A percentile compares a stretch with the other conserved stretches of the same genome.
Evolutionary conservation across 306 rosid genomes (phyloP).

Genomic region (Lablab purpureus): DNA sequence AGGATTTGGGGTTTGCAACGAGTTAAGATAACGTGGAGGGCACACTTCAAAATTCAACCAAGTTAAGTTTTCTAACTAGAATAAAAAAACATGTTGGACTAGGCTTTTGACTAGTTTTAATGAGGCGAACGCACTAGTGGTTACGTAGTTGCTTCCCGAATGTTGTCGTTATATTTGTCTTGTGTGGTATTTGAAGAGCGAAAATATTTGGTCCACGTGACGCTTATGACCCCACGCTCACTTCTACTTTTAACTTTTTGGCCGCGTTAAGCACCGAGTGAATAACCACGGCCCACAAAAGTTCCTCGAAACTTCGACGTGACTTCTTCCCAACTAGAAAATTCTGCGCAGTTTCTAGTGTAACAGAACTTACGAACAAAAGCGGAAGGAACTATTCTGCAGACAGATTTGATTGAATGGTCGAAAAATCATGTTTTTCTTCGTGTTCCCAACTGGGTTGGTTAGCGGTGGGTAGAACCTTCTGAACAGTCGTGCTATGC

Average conservation of each 20-base stretch:
- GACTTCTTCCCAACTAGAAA: not conserved
- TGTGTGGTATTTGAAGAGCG: not conserved
- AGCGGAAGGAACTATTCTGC: constrained; percentile 1
- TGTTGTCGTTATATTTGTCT: not conserved
- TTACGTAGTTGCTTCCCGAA: not conserved
- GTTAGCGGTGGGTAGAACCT: not conserved
- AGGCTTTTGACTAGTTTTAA: constrained; percentile 37
- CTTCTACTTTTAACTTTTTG: not conserved
- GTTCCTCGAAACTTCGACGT: constrained; percentile 32
- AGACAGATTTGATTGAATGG: not conserved
- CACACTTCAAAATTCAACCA: not conserved
- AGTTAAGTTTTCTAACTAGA: not conserved
- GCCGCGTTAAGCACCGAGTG: constrained; percentile 41
- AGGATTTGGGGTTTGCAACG: not conserved
- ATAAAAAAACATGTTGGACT: not conserved
- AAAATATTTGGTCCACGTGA: not conserved
- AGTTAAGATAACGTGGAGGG: constrained; percentile 1
- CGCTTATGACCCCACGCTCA: constrained; percentile 23
- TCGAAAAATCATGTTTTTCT: constrained; percentile 14
- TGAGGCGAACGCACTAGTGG: constrained; percentile 22
- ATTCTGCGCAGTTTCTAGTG: constrained; percentile 32
- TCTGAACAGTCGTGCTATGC: not conserved
- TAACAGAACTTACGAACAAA: not conserved
- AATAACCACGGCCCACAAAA: not conserved
- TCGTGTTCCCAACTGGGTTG: constrained; percentile 36